phyloP scores from a whole-genome alignment of 441 rosid species.

The Rhodomyrtus psidioides region DNA sequence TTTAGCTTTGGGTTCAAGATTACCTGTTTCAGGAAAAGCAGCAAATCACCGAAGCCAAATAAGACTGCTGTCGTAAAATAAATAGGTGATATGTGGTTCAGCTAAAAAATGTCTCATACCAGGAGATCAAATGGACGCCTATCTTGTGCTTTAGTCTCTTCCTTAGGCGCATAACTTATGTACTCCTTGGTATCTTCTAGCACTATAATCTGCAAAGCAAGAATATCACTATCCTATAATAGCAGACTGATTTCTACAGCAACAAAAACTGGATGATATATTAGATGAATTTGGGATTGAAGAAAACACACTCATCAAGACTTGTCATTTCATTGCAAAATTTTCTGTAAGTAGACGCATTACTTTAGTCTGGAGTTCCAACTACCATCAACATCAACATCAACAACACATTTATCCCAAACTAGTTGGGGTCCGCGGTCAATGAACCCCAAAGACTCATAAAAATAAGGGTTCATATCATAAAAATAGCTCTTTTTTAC shows the following conservation, averaged over 20 bases:
- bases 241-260: not conserved
- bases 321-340: not conserved
- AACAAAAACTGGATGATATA: not conserved
- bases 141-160: constrained; percentile 59
- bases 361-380: not conserved
- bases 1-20: constrained; percentile 78
- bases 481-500: too few relatives aligned
- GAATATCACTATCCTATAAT: not conserved
- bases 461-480: too few relatives aligned
- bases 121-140: constrained; percentile 73
- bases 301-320: not conserved
- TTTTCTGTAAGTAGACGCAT: not conserved
- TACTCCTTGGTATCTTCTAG: constrained; percentile 84
- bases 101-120: constrained; percentile 32
- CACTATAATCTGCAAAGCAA: constrained; percentile 59
- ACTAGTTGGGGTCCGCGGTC: too few relatives aligned
- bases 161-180: constrained; percentile 71
- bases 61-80: constrained; percentile 3
- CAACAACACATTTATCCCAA: too few relatives aligned
- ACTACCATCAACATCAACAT: too few relatives aligned
- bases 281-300: not conserved
- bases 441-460: too few relatives aligned
- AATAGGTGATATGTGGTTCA: not conserved
- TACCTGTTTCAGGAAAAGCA: constrained; percentile 54
- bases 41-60: constrained; percentile 8